Evolutionary conservation across 768 basidiomycete species (phyloP).

Genomic region (Mycena haematopus): DNA sequence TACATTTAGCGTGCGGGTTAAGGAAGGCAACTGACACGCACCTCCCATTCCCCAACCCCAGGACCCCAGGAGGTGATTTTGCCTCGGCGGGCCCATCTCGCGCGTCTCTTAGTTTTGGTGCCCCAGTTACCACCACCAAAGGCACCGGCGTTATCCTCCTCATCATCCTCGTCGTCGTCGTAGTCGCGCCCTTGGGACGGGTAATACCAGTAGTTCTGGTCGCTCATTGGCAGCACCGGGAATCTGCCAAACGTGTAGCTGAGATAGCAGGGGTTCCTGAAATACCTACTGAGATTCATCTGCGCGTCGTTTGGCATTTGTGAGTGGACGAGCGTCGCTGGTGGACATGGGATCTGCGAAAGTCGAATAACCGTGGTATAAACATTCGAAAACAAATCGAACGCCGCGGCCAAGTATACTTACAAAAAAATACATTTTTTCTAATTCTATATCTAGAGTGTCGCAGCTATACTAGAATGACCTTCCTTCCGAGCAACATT

Average conservation of each 20-base stretch:
- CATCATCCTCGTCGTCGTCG: constrained; percentile 58
- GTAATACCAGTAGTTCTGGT: constrained; percentile 84
- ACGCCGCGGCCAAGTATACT: neutral
- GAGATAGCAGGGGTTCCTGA: neutral
- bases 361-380: neutral
- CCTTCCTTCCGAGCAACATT: constrained; percentile 64
- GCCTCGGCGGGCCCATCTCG: constrained; percentile 82
- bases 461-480: neutral
- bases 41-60: constrained; percentile 87
- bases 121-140: constrained; percentile 82
- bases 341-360: constrained; percentile 17
- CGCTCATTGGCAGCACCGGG: constrained; percentile 61
- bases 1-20: constrained; percentile 24
- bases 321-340: constrained; percentile 7
- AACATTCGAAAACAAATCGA: neutral
- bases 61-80: constrained; percentile 89
- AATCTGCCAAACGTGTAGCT: constrained; percentile 38
- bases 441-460: constrained; percentile 18
- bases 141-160: constrained; percentile 37
- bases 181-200: constrained; percentile 78
- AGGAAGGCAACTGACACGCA: constrained; percentile 38
- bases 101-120: constrained; percentile 73
- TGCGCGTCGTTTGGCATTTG: constrained; percentile 24
- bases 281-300: constrained; percentile 21
- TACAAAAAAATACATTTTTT: constrained; percentile 3